Base-by-base conservation (phyloP, 1,284 basidiomycete genomes). In the Cryptococcus sp. region DNA sequence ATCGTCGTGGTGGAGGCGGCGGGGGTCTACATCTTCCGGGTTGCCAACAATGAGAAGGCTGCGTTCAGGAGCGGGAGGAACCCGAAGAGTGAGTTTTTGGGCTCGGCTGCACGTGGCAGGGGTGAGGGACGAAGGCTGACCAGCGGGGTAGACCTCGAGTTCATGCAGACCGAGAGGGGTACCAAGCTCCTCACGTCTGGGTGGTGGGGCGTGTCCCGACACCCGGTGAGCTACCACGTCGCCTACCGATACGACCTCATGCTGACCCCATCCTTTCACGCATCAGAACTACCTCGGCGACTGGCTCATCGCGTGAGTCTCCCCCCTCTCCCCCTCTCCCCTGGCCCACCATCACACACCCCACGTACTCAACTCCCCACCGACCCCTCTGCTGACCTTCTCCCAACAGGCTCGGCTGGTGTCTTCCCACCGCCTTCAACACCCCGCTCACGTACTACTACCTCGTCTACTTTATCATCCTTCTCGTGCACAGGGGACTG, bases 381-480 rank as follows among this genome's bases (percentile, higher is more conserved):
- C 9, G 39, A 28, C 21, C 1, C 28, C 28, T 16, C 3, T 24
- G 37, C 21, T 40, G 28, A 53, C 18, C 18, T 21, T 7, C 28
- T 6, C n/a, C 16, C 23, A 16, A 28, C 44, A 67, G 86, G 88
- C 70, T 72, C 58, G 72, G 76, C 0, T 98, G 95, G 94, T 96
- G 87, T 65, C 82, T 98, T 15, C 91, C 96, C 0, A 95, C 91
- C 1, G 92, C 90, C 8, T 93, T 97, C 77, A 79, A 83, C 47
- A 92, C 91, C 0, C 94, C 94, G 7, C 82, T 98, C 71, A 93
- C 95, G 2, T 99, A 98, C 80, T 98, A 95, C 80, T 98, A 98
- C 75, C 83, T 91, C 43, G 76, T 81, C 61, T 94, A 94, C 80
- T 98, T 99, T 71, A 82, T 84, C 7, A 84, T 96, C 20, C 84